phyloP scores from a whole-genome alignment of 1,284 basidiomycete genomes.

The Chiua sp. region DNA sequence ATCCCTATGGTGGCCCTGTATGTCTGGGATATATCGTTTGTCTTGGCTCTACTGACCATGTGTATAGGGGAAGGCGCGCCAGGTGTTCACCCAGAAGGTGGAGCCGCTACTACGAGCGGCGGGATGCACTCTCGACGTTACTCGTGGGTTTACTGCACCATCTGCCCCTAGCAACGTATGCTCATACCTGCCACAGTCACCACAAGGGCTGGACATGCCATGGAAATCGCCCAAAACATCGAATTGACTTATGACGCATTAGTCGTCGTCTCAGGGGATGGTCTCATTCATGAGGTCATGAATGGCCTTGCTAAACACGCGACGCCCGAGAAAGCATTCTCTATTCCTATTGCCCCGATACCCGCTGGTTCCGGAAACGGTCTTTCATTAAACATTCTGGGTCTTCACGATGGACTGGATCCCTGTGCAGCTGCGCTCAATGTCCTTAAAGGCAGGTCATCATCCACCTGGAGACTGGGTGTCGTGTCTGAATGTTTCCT shows the following conservation, averaged over 20 bases:
- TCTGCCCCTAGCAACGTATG: not conserved
- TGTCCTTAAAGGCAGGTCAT: conserved; percentile 79
- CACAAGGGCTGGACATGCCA: conserved; percentile 74
- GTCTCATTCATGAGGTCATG: conserved; percentile 89
- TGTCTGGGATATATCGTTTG: conserved; percentile 23
- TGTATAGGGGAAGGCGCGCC: conserved; percentile 69
- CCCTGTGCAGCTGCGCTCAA: conserved; percentile 80
- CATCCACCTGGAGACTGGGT: not conserved
- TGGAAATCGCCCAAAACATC: conserved; percentile 69
- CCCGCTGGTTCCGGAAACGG: conserved; percentile 91
- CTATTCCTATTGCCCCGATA: conserved; percentile 83
- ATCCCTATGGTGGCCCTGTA: conserved; percentile 84
- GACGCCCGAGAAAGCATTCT: conserved; percentile 73
- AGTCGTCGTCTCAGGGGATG: conserved; percentile 90
- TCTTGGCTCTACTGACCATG: conserved; percentile 1
- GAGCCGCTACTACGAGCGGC: conserved; percentile 85
- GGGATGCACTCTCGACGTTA: conserved; percentile 68
- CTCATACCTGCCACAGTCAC: conserved; percentile 58
- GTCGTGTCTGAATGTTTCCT: conserved; percentile 9
- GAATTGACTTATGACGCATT: conserved; percentile 78
- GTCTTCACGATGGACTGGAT: conserved; percentile 76
- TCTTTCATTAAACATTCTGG: conserved; percentile 76
- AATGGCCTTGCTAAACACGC: conserved; percentile 87
- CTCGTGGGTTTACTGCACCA: conserved; percentile 50
- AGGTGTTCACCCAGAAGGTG: conserved; percentile 69